Evolutionary conservation across 163 green algal species (phyloP).

Genomic region (Scenedesmus sp.): DNA sequence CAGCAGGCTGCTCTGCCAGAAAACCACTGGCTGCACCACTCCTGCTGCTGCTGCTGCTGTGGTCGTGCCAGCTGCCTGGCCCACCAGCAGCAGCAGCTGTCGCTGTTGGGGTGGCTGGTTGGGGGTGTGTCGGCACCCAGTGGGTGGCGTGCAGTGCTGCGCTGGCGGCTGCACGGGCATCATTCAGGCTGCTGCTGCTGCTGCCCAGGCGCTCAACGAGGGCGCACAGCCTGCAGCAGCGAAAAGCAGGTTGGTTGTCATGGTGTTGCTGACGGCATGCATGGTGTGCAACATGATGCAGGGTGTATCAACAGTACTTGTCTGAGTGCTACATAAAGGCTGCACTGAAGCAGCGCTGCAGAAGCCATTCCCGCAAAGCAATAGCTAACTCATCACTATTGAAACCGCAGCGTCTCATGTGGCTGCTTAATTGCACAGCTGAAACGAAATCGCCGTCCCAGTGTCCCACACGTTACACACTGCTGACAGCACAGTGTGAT

Average conservation of each 20-base stretch:
- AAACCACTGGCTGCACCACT: not conserved
- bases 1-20: constrained; percentile 11
- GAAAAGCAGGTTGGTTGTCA: not conserved
- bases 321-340: too few species aligned
- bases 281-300: too few species aligned
- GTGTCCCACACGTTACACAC: too few species aligned
- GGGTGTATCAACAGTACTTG: too few species aligned
- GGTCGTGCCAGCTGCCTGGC: not conserved
- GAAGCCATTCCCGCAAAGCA: too few species aligned
- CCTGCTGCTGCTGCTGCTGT: not conserved
- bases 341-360: too few species aligned
- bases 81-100: constrained; percentile 15
- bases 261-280: not conserved
- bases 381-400: too few species aligned
- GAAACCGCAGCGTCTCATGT: too few species aligned
- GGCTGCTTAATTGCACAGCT: too few species aligned
- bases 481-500: too few species aligned
- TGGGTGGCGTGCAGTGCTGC: not conserved
- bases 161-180: not conserved
- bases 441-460: too few species aligned
- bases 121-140: not conserved
- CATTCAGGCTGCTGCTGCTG: not conserved
- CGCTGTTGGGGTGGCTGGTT: constrained; percentile 9
- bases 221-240: constrained; percentile 29
- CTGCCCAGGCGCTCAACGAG: constrained; percentile 1